A percentile compares a stretch with the other conserved stretches of the same genome.
Evolutionary conservation across 1,284 basidiomycete species (phyloP).

Genomic region (Tilletia setariae): DNA sequence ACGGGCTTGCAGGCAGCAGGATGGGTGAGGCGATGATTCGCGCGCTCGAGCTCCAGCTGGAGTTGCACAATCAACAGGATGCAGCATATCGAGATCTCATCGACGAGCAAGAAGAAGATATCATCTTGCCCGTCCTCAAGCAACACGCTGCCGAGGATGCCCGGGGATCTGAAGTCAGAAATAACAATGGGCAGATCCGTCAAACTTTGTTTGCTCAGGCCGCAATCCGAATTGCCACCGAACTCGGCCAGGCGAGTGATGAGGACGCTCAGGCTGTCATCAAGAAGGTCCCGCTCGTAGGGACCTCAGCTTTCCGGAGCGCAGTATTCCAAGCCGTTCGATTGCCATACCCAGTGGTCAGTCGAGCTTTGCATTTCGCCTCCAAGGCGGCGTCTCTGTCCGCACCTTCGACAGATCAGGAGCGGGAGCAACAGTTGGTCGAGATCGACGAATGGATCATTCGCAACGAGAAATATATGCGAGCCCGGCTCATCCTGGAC

Average conservation of each 20-base stretch:
- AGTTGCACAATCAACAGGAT: neutral
- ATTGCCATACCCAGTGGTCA: neutral
- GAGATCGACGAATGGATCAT: slow-evolving; percentile 8
- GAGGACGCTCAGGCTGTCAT: slow-evolving; percentile 4
- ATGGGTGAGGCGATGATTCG: neutral
- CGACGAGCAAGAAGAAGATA: neutral
- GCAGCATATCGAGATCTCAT: neutral
- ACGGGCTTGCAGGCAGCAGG: neutral
- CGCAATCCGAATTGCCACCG: slow-evolving; percentile 7
- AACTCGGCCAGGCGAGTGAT: slow-evolving; percentile 6
- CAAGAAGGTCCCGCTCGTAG: neutral
- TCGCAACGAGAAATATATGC: slow-evolving; percentile 8
- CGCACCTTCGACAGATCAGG: too few relatives aligned
- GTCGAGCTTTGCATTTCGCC: neutral
- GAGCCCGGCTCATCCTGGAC: neutral
- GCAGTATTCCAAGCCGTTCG: neutral
- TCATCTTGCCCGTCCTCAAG: neutral
- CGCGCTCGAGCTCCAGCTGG: neutral
- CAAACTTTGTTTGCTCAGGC: slow-evolving; percentile 16
- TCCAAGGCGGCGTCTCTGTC: neutral
- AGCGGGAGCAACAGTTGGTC: neutral
- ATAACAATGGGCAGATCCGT: neutral
- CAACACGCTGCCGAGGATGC: neutral
- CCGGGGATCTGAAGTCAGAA: neutral
- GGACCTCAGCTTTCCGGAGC: neutral